phyloP scores from a whole-genome alignment of 345 rosid species.

The Anacardium occidentale region DNA sequence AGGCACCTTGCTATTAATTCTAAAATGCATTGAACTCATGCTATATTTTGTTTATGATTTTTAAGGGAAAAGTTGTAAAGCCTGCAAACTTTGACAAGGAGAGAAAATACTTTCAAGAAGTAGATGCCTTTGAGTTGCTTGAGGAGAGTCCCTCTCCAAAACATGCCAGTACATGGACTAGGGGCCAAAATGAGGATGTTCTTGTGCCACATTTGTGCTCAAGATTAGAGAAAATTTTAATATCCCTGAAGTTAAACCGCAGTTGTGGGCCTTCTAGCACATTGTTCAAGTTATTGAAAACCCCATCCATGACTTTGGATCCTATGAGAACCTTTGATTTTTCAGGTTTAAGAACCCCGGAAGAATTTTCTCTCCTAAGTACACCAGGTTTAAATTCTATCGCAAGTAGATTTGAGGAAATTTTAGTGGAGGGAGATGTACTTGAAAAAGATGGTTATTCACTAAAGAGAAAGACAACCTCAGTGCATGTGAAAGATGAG shows the following conservation, averaged over 20 bases:
- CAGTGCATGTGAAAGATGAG: conserved; percentile 18
- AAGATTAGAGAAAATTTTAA: conserved; percentile 74
- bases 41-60: conserved; percentile 6
- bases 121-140: conserved; percentile 85
- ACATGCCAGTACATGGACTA: conserved; percentile 58
- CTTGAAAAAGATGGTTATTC: conserved; percentile 26
- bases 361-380: conserved; percentile 25
- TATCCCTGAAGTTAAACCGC: conserved; percentile 53
- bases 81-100: conserved; percentile 67
- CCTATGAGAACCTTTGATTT: conserved; percentile 28
- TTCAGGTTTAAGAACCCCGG: conserved; percentile 48
- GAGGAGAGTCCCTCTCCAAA: conserved; percentile 99
- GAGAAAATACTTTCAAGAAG: conserved; percentile 69
- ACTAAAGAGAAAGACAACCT: conserved; percentile 20
- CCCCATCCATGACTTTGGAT: conserved; percentile 37
- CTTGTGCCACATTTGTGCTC: conserved; percentile 53
- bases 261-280: conserved; percentile 67
- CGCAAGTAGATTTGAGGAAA: conserved; percentile 30
- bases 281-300: conserved; percentile 73
- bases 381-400: conserved; percentile 38
- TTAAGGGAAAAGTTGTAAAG: conserved; percentile 52
- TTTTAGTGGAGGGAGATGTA: conserved; percentile 25
- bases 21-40: background rate
- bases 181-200: conserved; percentile 41
- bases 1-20: no score